Conservation (phyloP, 495 filamentous ascomycete species). For the Aspergillus bertholletiae region DNA sequence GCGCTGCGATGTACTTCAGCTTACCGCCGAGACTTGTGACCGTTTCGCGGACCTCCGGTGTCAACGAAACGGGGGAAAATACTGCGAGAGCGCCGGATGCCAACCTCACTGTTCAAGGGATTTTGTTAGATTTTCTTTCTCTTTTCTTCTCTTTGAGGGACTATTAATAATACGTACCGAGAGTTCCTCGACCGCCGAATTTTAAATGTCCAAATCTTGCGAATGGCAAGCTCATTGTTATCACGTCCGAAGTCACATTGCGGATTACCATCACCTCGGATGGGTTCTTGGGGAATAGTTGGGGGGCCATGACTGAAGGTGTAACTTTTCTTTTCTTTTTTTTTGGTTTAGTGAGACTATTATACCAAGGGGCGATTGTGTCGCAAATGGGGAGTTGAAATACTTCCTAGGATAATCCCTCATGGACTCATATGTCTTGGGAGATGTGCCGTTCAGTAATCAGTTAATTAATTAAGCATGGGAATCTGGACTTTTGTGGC, state of each 20-base stretch:
- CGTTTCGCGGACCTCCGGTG: slow-evolving; percentile 67
- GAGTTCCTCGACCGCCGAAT: slow-evolving; percentile 81
- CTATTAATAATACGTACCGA: slow-evolving; percentile 59
- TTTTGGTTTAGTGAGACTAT: too few relatives aligned
- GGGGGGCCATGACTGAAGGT: slow-evolving; percentile 22
- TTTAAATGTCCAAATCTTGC: slow-evolving; percentile 74
- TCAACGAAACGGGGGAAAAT: slow-evolving; percentile 86
- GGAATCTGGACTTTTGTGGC: too few relatives aligned
- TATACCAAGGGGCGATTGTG: too few relatives aligned
- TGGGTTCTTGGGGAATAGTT: slow-evolving; percentile 61
- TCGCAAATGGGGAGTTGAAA: too few relatives aligned
- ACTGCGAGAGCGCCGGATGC: slow-evolving; percentile 74
- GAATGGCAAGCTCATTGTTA: slow-evolving; percentile 83
- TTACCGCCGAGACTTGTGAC: slow-evolving; percentile 63
- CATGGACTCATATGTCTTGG: too few relatives aligned
- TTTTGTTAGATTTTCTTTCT: too few relatives aligned
- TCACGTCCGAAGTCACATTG: slow-evolving; percentile 70
- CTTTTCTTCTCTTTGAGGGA: too few relatives aligned
- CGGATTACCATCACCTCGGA: slow-evolving; percentile 84
- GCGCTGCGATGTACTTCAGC: slow-evolving; percentile 79
- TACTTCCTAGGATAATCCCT: too few relatives aligned
- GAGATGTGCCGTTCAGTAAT: background rate
- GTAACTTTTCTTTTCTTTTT: too few relatives aligned
- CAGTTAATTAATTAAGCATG: background rate
- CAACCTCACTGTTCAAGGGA: slow-evolving; percentile 63